These are phyloP conservation scores for Candida smagusa DNA, from an alignment of 1,139 yeast genomes.

Conservation along the genomic window DNA sequence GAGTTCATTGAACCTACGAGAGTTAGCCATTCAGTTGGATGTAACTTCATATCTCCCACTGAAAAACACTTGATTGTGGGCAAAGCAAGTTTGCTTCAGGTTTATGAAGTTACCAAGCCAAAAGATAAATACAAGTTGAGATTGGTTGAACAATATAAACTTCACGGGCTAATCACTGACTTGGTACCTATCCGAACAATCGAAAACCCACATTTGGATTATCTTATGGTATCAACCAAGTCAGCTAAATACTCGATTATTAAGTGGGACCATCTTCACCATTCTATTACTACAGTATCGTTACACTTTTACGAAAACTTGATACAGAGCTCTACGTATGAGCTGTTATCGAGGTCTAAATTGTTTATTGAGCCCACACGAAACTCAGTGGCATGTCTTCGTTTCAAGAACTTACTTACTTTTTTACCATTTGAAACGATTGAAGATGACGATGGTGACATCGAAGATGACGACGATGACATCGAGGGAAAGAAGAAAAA, in stretches of 20 bases:
- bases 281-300: constrained; percentile 65
- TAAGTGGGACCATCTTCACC: constrained; percentile 58
- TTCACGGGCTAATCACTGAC: constrained; percentile 69
- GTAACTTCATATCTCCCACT: constrained; percentile 55
- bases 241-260: constrained; percentile 76
- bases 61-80: constrained; percentile 62
- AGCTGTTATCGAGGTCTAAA: constrained; percentile 42
- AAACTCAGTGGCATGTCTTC: constrained; percentile 57
- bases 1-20: constrained; percentile 79
- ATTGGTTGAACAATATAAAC: constrained; percentile 61
- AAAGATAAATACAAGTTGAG: constrained; percentile 37
- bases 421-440: constrained; percentile 61
- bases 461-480: constrained; percentile 28
- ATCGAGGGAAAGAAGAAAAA: constrained; percentile 4
- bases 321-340: constrained; percentile 50
- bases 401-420: constrained; percentile 70
- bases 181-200: constrained; percentile 51
- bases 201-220: constrained; percentile 53
- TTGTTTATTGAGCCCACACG: constrained; percentile 65
- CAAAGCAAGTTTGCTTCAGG: constrained; percentile 69
- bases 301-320: constrained; percentile 84
- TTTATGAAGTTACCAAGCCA: constrained; percentile 46
- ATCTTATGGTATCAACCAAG: constrained; percentile 64
- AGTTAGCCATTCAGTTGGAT: constrained; percentile 60
- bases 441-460: constrained; percentile 44